phyloP scores from a whole-genome alignment of 2,329 filamentous ascomycete species.

The Colletotrichum falcatum region DNA sequence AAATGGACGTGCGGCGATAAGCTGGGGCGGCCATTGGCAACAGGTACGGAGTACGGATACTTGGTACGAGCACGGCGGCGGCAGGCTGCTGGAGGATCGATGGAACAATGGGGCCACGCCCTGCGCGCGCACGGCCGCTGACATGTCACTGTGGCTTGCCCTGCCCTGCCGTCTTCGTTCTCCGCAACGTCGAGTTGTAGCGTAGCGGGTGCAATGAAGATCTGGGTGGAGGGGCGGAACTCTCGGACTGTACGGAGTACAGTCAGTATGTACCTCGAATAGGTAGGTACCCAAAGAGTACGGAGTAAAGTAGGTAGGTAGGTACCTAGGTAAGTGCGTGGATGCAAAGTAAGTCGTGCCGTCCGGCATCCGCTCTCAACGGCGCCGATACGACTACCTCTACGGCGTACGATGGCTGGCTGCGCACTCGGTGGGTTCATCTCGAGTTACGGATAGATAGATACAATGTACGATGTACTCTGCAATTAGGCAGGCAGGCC shows the following conservation, averaged over 20 bases:
- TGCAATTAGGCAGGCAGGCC: background rate
- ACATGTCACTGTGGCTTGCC: slow-evolving; percentile 11
- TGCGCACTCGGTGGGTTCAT: background rate
- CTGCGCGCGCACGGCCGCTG: slow-evolving; percentile 21
- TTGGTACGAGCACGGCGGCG: slow-evolving; percentile 1
- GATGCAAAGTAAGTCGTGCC: background rate
- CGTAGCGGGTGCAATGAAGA: slow-evolving; percentile 5
- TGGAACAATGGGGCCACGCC: slow-evolving; percentile 2
- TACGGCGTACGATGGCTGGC: too few species aligned
- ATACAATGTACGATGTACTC: too few species aligned
- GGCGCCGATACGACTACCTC: background rate
- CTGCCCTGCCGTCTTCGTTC: background rate
- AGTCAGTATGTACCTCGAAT: too few species aligned
- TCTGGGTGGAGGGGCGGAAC: slow-evolving; percentile 18
- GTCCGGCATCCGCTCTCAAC: background rate
- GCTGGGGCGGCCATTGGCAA: slow-evolving; percentile 13
- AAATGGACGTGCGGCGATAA: slow-evolving; percentile 31
- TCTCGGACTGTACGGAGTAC: background rate
- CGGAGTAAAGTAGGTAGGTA: too few species aligned
- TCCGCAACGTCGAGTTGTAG: background rate
- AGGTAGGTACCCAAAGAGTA: too few species aligned
- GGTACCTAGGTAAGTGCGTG: too few species aligned
- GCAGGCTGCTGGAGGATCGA: slow-evolving; percentile 7
- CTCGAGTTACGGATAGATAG: background rate
- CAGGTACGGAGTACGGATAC: background rate